These are phyloP conservation scores for Pythium phragmiticola DNA, from an alignment of 352 stramenopile species.

Conservation along the genomic window DNA sequence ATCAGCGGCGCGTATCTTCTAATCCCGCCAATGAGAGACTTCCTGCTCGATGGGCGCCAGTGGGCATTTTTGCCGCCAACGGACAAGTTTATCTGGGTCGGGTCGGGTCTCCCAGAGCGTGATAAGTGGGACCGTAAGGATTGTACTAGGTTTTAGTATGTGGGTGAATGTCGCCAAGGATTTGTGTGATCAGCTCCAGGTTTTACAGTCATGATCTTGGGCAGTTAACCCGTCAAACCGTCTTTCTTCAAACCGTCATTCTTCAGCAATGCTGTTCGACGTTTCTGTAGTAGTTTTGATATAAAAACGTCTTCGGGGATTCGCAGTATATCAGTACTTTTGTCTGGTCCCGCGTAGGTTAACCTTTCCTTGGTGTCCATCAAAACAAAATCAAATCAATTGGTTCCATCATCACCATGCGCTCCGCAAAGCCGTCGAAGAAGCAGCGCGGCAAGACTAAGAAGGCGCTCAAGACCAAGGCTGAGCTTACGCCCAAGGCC, in stretches of 20 bases:
- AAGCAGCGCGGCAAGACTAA: conserved; percentile 80
- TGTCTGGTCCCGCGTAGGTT: conserved; percentile 1
- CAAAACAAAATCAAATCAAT: background rate
- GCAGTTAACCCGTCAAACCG: background rate
- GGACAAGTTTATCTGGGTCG: background rate
- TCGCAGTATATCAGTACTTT: background rate
- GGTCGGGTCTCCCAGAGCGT: background rate
- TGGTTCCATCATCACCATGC: conserved; percentile 32
- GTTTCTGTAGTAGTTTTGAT: background rate
- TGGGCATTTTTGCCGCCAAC: conserved; percentile 4
- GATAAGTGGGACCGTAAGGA: background rate
- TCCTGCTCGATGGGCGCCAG: conserved; percentile 2
- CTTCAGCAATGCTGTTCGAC: background rate
- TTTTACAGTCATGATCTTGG: too few species aligned
- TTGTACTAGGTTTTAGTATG: background rate
- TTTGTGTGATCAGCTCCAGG: too few species aligned
- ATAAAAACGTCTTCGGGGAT: background rate
- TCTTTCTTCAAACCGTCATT: background rate
- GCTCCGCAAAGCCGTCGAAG: conserved; percentile 61
- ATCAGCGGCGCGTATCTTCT: conserved; percentile 26
- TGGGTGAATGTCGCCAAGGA: too few species aligned
- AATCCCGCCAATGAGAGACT: conserved; percentile 40
- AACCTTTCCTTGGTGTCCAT: conserved; percentile 16
- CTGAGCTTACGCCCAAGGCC: background rate
- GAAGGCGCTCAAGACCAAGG: conserved; percentile 30